Evolutionary conservation across 345 rosid species (phyloP), one percentile per base, ranked within the genome.

Genomic region (Eucalyptus marginata): DNA sequence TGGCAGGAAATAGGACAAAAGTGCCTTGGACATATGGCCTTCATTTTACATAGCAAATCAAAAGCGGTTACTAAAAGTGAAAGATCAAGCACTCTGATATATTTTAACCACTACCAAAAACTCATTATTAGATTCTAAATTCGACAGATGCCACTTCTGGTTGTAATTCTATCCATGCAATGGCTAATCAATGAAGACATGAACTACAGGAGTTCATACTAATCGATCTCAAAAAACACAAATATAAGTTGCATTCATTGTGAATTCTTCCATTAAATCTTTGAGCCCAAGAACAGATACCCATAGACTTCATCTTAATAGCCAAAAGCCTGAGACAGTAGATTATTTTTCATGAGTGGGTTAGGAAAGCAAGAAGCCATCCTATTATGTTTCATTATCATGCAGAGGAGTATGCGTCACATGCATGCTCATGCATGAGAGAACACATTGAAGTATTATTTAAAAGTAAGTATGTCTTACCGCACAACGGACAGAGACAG

Each of bases 401-500:
- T 71, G 81, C 81, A 71, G 46, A 18, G 81, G 81, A 71, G 81
- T 36, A 71, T 36, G 13, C 5, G 27, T 20, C 46, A 71, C 40
- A 33, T 36, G 46, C 81, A 36, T 36, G 59, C 62, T 85, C 29
- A 85, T 27, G 86, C 31, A 85, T 86, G 86, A 81, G 29, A 62
- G 18, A 59, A 62, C 17, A 9, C 66, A 51, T 64, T 84, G 43
- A 90, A 49, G 71, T 17, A 64, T 25, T 52, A 24, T 36, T 18
- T 17, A 71, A 86, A 85, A 84, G 49, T 84, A 47, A 88, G 59
- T 89, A 88, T 40, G 51, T 66, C 96, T 92, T 94, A 98, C 99
- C 89, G 91, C 93, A 91, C 98, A 96, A 52, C 99, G 99, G 71
- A 96, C 93, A 90, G 97, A 91, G 91, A 97, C 91, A 88, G 99